These are phyloP conservation scores for Alternaria rosae DNA, from an alignment of 2,329 filamentous ascomycete species.

Conservation along the genomic window DNA sequence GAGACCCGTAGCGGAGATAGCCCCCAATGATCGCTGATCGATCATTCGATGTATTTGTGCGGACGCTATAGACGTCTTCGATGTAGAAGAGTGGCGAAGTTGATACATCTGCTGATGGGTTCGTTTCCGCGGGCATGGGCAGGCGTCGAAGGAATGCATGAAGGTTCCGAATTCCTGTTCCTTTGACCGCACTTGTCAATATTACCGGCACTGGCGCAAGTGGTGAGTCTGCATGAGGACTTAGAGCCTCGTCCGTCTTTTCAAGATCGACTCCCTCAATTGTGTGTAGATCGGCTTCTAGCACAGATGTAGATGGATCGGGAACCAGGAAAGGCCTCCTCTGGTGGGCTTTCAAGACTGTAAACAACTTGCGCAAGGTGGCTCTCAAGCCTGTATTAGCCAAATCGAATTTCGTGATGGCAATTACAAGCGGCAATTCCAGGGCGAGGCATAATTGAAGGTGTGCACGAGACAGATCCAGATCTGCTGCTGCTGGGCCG, in stretches of 20 bases:
- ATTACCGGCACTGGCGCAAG: constrained; percentile 76
- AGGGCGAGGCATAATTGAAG: constrained; percentile 85
- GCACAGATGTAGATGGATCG: constrained; percentile 31
- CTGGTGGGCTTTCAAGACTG: constrained; percentile 77
- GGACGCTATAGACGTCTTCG: constrained; percentile 80
- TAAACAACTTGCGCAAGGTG: constrained; percentile 76
- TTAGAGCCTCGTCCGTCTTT: constrained; percentile 66
- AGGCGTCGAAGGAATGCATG: constrained; percentile 82
- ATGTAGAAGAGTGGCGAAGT: constrained; percentile 80
- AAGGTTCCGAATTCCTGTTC: constrained; percentile 78
- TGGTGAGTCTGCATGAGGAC: constrained; percentile 56
- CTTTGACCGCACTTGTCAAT: constrained; percentile 85
- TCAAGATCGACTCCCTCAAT: constrained; percentile 65
- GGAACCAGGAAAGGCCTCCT: constrained; percentile 75
- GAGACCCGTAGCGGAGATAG: constrained; percentile 77
- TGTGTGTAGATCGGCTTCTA: constrained; percentile 58
- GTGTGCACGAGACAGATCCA: constrained; percentile 80
- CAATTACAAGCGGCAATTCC: constrained; percentile 76
- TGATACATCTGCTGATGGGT: constrained; percentile 46
- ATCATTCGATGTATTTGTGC: constrained; percentile 53
- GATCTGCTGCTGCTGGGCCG: constrained; percentile 61
- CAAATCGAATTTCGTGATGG: constrained; percentile 90
- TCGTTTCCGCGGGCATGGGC: constrained; percentile 62
- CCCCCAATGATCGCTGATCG: constrained; percentile 76
- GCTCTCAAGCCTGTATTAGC: constrained; percentile 74